Evolutionary conservation across 2,329 filamentous ascomycete species (phyloP), one percentile per base, ranked within the genome.

Genomic region (Penicillium hesseltinei): DNA sequence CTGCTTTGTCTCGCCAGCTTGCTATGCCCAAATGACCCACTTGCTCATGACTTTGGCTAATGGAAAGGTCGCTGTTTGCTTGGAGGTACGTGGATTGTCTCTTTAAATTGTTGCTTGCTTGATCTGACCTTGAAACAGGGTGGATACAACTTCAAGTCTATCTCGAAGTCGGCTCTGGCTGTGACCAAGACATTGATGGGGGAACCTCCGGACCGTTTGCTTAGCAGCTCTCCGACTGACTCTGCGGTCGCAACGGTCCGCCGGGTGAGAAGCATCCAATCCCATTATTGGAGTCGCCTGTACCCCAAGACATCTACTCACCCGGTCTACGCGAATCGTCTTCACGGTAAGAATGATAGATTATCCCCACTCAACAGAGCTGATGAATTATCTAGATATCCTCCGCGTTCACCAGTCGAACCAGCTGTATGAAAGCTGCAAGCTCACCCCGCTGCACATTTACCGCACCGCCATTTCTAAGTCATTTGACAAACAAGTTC

Each of bases 11-110:
- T 89, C 92, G 1, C 94, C 94, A 0, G 78, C 87, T 5, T 96
- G 94, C 71, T 99, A 97, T 71, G 91, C 92, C 15, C 93, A 99
- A 71, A 97, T 99, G 94, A 97, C 94, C 17, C 92, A 97, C 71
- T 97, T 97, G 93, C 84, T 99, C 47, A 97, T 97, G 92, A 92
- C 91, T 2, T 81, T 99, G 21, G 93, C 94, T 0, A 83, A 87
- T 44, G 94, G 94, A 29, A 96, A 92, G 70, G 83, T 99, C 15
- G 90, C 91, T 2, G 93, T 97, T 9, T 97, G 92, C 70, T 81
- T 99, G 2, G 94, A 99, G 74, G 79, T 80, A 59, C 50, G 66
- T 55, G 3, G 9, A 21, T 15, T 23, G 23, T 2, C 42, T 51
- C n/a, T 19, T 31, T 25, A 21, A 38, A 27, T 45, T 11, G 3